A percentile compares a stretch with the other conserved stretches of the same genome.
Evolutionary conservation across 208 protist species (phyloP).

Genomic region (Leishmania martiniquensis): DNA sequence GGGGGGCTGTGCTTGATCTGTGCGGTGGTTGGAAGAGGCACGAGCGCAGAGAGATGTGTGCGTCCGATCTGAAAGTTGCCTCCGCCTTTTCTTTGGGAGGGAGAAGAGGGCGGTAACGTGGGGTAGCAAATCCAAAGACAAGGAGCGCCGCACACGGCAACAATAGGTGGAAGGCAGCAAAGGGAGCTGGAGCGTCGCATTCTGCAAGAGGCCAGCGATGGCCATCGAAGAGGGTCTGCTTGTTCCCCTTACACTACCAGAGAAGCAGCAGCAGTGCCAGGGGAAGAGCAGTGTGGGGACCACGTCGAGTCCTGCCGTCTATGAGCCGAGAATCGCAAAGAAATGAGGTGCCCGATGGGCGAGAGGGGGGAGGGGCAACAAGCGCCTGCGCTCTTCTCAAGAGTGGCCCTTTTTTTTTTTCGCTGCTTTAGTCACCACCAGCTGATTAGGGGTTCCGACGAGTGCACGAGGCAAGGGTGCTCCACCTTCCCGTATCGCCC

Average conservation of each 20-base stretch:
- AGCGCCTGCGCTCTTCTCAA: background rate
- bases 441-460: too few species aligned
- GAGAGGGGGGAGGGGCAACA: background rate
- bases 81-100: background rate
- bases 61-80: background rate
- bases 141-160: background rate
- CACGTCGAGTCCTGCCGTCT: background rate
- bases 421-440: background rate
- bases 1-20: background rate
- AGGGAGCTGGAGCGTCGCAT: background rate
- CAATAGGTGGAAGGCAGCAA: background rate
- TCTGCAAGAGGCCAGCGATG: background rate
- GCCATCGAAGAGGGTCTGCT: too few species aligned
- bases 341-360: background rate
- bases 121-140: background rate
- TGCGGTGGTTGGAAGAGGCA: background rate
- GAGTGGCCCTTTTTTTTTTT: background rate
- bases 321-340: background rate
- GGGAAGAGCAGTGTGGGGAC: too few species aligned
- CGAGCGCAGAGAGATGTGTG: background rate
- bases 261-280: background rate
- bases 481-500: background rate
- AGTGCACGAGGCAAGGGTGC: background rate
- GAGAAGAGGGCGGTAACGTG: background rate
- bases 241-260: background rate